phyloP scores from a whole-genome alignment of 306 rosid genomes.

The Canavalia gladiata region DNA sequence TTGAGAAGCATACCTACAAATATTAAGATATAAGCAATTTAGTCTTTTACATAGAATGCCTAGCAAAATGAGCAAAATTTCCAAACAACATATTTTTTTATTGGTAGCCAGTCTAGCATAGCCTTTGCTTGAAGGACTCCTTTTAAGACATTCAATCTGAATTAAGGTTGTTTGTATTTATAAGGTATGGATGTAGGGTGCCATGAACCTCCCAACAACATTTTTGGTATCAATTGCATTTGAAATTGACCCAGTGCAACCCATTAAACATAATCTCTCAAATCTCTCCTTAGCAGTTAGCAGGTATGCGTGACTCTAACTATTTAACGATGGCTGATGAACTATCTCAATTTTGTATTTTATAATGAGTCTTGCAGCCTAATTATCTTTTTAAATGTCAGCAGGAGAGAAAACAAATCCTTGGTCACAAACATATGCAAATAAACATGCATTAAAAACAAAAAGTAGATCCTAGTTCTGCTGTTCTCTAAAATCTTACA shows the following conservation, averaged over 20 bases:
- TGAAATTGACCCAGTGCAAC: constrained; percentile 22
- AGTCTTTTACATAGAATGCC: constrained; percentile 1
- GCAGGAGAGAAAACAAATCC: constrained; percentile 14
- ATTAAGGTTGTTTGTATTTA: constrained; percentile 29
- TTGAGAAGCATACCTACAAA: constrained; percentile 36
- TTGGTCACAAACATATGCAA: constrained; percentile 28
- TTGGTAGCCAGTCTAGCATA: background rate
- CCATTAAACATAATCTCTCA: background rate
- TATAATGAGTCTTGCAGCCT: constrained; percentile 18
- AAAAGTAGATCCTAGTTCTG: constrained; percentile 25
- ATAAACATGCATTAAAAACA: constrained; percentile 17
- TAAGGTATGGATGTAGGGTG: constrained; percentile 1
- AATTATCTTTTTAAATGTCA: constrained; percentile 18
- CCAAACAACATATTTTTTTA: constrained; percentile 3
- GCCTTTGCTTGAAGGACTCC: constrained; percentile 18
- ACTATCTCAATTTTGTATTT: constrained; percentile 22
- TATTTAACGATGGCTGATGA: constrained; percentile 30
- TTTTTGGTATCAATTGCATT: background rate
- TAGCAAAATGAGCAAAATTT: constrained; percentile 36
- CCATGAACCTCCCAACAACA: constrained; percentile 13
- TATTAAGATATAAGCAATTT: constrained; percentile 27
- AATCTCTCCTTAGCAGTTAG: constrained; percentile 26
- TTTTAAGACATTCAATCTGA: constrained; percentile 33
- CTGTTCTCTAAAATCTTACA: constrained; percentile 25
- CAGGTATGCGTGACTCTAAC: constrained; percentile 25